phyloP scores from a whole-genome alignment of 164 flowering plant genomes.

The Umbilicus rupestris region DNA sequence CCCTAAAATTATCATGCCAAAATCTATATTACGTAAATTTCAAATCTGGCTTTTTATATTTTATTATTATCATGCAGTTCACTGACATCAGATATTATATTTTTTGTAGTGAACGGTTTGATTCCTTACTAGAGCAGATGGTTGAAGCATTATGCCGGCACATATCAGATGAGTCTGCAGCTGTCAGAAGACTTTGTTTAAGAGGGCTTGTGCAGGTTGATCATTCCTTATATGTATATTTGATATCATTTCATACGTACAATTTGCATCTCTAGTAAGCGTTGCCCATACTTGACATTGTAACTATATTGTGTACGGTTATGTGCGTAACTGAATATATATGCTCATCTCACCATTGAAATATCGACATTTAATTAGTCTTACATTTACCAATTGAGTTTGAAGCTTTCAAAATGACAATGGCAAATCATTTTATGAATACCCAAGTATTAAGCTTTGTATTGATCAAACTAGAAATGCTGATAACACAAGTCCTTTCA shows the following conservation, averaged over 20 bases:
- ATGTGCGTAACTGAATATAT: too few species aligned
- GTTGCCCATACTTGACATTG: not conserved
- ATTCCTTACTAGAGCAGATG: conserved; percentile 69
- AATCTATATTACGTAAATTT: not conserved
- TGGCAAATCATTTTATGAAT: not conserved
- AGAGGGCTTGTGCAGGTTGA: conserved; percentile 90
- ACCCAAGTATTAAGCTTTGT: not conserved
- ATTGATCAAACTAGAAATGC: not conserved
- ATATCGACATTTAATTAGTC: too few species aligned
- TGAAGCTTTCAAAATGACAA: not conserved
- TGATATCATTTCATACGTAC: not conserved
- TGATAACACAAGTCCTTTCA: not conserved
- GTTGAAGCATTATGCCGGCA: conserved; percentile 76
- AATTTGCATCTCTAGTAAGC: not conserved
- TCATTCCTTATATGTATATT: not conserved
- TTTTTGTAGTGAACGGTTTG: conserved; percentile 61
- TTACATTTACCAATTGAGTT: not conserved
- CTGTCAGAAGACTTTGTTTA: conserved; percentile 82
- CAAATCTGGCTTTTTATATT: not conserved
- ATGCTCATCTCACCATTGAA: too few species aligned
- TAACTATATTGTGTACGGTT: not conserved
- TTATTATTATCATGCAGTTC: not conserved
- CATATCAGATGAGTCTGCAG: conserved; percentile 87
- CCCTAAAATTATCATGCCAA: not conserved
- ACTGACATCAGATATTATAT: not conserved